These are phyloP conservation scores for Hanseniaspora taiwanica DNA, from an alignment of 805 yeast species.

Conservation along the genomic window DNA sequence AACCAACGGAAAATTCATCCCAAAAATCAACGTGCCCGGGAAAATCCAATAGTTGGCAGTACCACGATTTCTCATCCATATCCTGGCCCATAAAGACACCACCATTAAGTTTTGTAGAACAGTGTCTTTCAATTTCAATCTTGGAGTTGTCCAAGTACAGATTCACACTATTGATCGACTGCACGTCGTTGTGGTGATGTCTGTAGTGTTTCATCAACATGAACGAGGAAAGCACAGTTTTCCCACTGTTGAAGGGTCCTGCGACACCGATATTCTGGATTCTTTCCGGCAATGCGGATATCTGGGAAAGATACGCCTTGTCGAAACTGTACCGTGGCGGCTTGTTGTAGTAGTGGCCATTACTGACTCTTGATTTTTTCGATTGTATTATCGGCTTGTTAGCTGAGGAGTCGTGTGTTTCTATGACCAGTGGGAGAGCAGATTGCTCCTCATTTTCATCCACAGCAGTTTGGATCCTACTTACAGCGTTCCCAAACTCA, in stretches of 20 bases:
- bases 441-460: no score
- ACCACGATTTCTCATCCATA: constrained; percentile 38
- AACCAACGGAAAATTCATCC: constrained; percentile 53
- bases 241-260: constrained; percentile 81
- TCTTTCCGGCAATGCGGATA: constrained; percentile 43
- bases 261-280: constrained; percentile 62
- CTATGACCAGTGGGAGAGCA: neutral
- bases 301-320: constrained; percentile 43
- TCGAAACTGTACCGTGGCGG: constrained; percentile 52
- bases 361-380: neutral
- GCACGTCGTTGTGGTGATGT: constrained; percentile 13
- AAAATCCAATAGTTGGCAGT: constrained; percentile 59
- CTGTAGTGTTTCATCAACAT: constrained; percentile 55
- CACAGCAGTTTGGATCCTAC: neutral
- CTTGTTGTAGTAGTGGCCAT: constrained; percentile 5
- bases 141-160: constrained; percentile 61
- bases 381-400: neutral
- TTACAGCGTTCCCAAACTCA: constrained; percentile 3
- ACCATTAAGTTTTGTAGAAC: constrained; percentile 51
- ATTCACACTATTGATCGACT: constrained; percentile 1
- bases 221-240: constrained; percentile 63
- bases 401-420: neutral
- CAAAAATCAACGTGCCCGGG: constrained; percentile 87
- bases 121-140: constrained; percentile 57
- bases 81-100: constrained; percentile 47